A percentile compares a stretch with the other conserved stretches of the same genome.
Conservation (phyloP, 768 basidiomycete species). For the Collybia sp. region DNA sequence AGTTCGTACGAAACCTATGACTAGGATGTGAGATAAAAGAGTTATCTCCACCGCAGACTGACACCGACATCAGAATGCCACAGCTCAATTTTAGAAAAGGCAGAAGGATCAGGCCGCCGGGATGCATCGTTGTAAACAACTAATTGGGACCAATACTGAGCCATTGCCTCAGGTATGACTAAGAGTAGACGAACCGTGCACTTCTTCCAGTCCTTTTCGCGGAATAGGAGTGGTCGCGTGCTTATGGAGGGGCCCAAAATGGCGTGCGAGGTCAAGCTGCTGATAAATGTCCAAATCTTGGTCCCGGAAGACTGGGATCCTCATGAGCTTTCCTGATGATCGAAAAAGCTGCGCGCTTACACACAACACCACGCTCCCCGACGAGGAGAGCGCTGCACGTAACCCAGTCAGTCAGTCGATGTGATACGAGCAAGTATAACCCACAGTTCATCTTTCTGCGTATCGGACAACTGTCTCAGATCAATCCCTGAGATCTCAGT, state of each 20-base stretch:
- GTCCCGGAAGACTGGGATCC: constrained; percentile 61
- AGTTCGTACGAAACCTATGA: constrained; percentile 67
- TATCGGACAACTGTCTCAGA: constrained; percentile 57
- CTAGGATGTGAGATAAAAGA: not conserved
- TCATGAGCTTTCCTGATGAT: not conserved
- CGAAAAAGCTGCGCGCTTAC: constrained; percentile 31
- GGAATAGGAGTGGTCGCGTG: constrained; percentile 82
- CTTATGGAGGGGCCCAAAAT: constrained; percentile 76
- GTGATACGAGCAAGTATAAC: constrained; percentile 11
- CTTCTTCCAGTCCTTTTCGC: constrained; percentile 69
- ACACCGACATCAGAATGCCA: constrained; percentile 73
- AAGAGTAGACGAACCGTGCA: constrained; percentile 48
- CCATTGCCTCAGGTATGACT: constrained; percentile 3
- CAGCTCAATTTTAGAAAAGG: constrained; percentile 71
- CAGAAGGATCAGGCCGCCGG: constrained; percentile 53
- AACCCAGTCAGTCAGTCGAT: constrained; percentile 8
- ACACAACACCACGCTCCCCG: constrained; percentile 74
- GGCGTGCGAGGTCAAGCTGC: constrained; percentile 66
- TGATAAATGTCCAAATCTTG: constrained; percentile 66
- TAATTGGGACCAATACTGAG: constrained; percentile 17
- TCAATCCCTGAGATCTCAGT: constrained; percentile 74
- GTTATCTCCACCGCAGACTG: not conserved
- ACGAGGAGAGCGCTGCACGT: constrained; percentile 57
- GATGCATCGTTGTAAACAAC: constrained; percentile 71
- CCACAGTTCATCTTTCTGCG: constrained; percentile 79